These are phyloP conservation scores for Fusarium xylarioides DNA, from an alignment of 2,329 filamentous ascomycete species.

Conservation along the genomic window DNA sequence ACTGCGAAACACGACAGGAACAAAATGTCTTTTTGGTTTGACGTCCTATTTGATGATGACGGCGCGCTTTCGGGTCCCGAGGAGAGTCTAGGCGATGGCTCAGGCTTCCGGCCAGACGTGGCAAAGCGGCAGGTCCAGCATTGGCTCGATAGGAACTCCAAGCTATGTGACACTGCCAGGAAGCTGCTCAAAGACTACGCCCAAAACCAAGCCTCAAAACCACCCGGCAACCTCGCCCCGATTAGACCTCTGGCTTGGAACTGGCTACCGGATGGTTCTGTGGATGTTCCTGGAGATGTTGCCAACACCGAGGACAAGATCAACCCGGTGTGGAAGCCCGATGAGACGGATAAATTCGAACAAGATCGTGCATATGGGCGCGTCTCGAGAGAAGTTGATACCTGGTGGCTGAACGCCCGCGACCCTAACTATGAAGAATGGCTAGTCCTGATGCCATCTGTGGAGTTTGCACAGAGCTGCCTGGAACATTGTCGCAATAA, in stretches of 20 bases:
- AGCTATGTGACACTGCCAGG: slow-evolving; percentile 65
- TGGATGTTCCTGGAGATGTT: slow-evolving; percentile 44
- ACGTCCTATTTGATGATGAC: slow-evolving; percentile 70
- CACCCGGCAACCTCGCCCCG: slow-evolving; percentile 59
- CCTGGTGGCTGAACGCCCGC: slow-evolving; percentile 70
- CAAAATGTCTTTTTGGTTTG: slow-evolving; percentile 76
- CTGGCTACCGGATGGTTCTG: slow-evolving; percentile 57
- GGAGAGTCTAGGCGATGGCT: slow-evolving; percentile 61
- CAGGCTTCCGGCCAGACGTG: slow-evolving; percentile 63
- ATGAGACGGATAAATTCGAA: slow-evolving; percentile 65
- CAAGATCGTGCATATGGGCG: slow-evolving; percentile 67
- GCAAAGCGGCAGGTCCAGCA: slow-evolving; percentile 69
- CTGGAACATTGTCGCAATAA: slow-evolving; percentile 68
- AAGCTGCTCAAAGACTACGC: slow-evolving; percentile 65
- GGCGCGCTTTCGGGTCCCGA: slow-evolving; percentile 58
- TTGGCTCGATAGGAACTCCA: slow-evolving; percentile 70
- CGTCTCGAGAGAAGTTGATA: slow-evolving; percentile 71
- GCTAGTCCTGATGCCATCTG: slow-evolving; percentile 67
- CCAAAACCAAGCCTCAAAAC: slow-evolving; percentile 57
- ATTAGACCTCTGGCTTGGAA: slow-evolving; percentile 65
- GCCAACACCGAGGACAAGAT: slow-evolving; percentile 55
- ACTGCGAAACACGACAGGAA: slow-evolving; percentile 74
- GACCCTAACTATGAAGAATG: slow-evolving; percentile 69
- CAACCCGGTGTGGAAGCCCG: slow-evolving; percentile 59
- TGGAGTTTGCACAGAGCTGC: slow-evolving; percentile 66